Evolutionary conservation across 2,329 filamentous ascomycete species (phyloP), one percentile per base, ranked within the genome.

Genomic region (Phyllosticta citrichinensis): DNA sequence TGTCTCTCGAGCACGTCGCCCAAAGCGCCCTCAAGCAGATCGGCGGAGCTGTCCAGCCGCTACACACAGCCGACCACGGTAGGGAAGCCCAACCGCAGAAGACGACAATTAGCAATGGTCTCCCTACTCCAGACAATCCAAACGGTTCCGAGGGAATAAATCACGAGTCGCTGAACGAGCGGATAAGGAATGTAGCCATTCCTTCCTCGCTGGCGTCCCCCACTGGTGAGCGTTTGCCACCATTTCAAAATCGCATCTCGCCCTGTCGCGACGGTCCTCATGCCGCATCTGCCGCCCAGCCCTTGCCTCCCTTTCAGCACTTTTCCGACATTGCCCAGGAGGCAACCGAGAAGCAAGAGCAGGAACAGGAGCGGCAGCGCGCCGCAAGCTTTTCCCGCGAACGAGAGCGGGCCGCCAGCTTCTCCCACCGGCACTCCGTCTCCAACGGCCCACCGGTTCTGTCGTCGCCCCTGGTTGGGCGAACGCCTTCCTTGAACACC

Each of bases 241-340:
- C 69, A 14, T 63, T 75, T 4, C 73, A 74, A 54, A 69, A 70
- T 14, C 68, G 66, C 3, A 66, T 67, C 6, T 71, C 71, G 11
- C 70, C 72, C 9, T 65, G 65, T 12, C 64, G 65, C 47, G 70
- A 73, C 58, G 67, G 66, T 24, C n/a, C 33, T 11, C 61, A 65
- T 51, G 63, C 64, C 54, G 58, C 62, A 8, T 74, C 72, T 11
- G 69, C 72, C 11, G 70, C 64, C 52, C 68, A 69, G 54, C 56
- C 60, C 54, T 65, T 75, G 9, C 73, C 73, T 5, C 66, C 67
- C 1, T 73, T 75, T 56, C 64, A 66, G 14, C 69, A 72, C 12
- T 63, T 75, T 9, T 69, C 68, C 61, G 69, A 74, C 22, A 63
- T 75, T 17, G 70, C 71, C 52, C 68, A 70, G 30, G 70, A 70